Base-by-base conservation (phyloP, 2,329 filamentous ascomycete species). In the Clarireedia monteithiana region DNA sequence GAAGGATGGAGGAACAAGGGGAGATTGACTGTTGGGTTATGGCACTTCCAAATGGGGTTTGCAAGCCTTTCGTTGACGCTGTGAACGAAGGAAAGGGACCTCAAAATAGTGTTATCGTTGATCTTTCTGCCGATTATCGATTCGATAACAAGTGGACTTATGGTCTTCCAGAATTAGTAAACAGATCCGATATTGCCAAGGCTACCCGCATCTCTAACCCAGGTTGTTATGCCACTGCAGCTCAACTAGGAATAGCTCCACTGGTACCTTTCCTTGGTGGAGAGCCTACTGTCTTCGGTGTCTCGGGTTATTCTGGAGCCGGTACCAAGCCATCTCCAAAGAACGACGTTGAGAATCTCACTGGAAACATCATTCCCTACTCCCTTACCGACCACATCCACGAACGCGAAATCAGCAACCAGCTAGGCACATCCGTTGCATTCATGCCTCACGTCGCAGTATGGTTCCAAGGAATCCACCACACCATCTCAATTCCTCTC, bases 1-100 rank as follows among this genome's bases (percentile, higher is more conserved):
- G 84, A 60, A 80, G 84, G 57, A 89, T 97, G 82, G 89, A 94
- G 60, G 85, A 88, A 69, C 83, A 86, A 34, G 88, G 88, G 51
- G 83, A 91, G 66, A 85, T 97, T 50, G 92, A 97, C 75, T 94
- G 89, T 74, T 97, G 91, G 91, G 89, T 97, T 46, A 94, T 97
- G 89, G 94, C 94, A 38, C 83, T 97, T 30, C 94, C 92, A 46
- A 99, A 97, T 68, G 89, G 89, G 59, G 90, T 96, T 50, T 96
- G 90, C 82, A 88, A 91, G 74, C 91, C 94, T 0, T 99, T 87
- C 64, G 87, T 97, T 9, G 89, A 97, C 61, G 92, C 92, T 6
- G 82, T 97, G 53, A 82, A 91, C 64, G 80, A 86, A 67, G 83
- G 83, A 57, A 80, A 82, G 68, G 75, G 75, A 50, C 70, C 75